Percentiles rank a stretch among this genome's conserved stretches.
Conservation (phyloP, 805 yeast species). For the Yamadazyma nakazawae region DNA sequence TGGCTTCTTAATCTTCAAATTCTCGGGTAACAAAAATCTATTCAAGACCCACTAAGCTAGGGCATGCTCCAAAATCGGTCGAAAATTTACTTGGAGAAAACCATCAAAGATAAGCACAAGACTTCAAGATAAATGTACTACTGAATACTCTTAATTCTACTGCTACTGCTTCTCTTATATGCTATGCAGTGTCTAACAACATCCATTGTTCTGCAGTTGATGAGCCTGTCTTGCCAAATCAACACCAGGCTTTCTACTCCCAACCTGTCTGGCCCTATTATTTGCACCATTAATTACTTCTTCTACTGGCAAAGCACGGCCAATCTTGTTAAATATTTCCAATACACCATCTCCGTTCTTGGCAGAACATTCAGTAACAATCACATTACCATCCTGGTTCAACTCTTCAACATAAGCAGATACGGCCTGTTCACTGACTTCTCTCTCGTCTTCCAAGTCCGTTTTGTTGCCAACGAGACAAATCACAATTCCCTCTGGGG, state of each 20-base stretch:
- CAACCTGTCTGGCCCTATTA: slow-evolving; percentile 23
- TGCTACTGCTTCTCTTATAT: background rate
- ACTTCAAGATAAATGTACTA: background rate
- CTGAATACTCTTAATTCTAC: too few relatives aligned
- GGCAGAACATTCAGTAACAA: slow-evolving; percentile 42
- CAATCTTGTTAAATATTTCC: slow-evolving; percentile 38
- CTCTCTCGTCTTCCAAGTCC: slow-evolving; percentile 54
- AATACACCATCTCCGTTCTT: slow-evolving; percentile 43
- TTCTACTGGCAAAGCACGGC: slow-evolving; percentile 41
- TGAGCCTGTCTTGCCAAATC: slow-evolving; percentile 31
- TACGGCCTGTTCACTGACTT: slow-evolving; percentile 42
- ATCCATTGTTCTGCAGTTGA: slow-evolving; percentile 19
- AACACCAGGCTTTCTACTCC: slow-evolving; percentile 31
- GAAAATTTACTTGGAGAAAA: too few relatives aligned
- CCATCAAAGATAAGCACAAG: background rate
- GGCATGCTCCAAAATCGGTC: background rate
- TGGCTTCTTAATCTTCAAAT: too few relatives aligned
- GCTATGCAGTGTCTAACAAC: slow-evolving; percentile 21
- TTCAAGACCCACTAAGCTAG: background rate
- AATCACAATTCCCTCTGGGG: slow-evolving; percentile 68
- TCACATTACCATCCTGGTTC: slow-evolving; percentile 40
- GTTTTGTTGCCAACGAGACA: slow-evolving; percentile 79
- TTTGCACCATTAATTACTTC: slow-evolving; percentile 26
- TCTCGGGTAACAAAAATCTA: background rate
- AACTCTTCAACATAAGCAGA: slow-evolving; percentile 40